phyloP scores from a whole-genome alignment of 495 filamentous ascomycete genomes.

The Polyplosphaeria fusca region DNA sequence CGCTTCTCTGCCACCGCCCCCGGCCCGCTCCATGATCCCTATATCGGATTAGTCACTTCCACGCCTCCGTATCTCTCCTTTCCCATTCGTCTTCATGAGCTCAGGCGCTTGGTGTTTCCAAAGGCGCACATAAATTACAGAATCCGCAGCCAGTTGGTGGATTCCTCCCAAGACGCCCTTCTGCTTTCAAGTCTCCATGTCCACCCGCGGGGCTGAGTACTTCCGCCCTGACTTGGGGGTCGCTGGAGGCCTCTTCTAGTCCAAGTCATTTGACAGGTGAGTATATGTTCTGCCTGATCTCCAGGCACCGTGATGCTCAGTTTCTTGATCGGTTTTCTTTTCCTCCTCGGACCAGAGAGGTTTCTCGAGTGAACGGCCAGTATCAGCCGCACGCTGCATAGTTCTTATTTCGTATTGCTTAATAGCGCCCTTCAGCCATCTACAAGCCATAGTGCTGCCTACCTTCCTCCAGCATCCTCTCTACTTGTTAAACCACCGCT shows the following conservation, averaged over 20 bases:
- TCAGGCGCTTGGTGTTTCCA: neutral
- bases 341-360: neutral
- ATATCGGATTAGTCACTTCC: neutral
- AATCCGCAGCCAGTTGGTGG: neutral
- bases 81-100: conserved; percentile 1
- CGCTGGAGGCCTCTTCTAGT: neutral
- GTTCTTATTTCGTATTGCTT: conserved; percentile 23
- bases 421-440: conserved; percentile 6
- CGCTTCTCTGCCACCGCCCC: conserved; percentile 18
- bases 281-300: conserved; percentile 20
- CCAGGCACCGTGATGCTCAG: neutral
- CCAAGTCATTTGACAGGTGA: neutral
- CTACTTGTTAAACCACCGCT: neutral
- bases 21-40: neutral
- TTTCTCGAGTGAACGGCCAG: neutral
- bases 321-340: conserved; percentile 1
- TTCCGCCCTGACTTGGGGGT: neutral
- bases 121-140: neutral
- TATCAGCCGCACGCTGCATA: conserved; percentile 23
- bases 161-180: neutral
- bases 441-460: neutral
- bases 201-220: conserved; percentile 6
- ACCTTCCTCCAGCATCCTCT: neutral
- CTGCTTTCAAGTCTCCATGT: conserved; percentile 16
- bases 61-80: neutral